These are phyloP conservation scores for Leishmania major DNA, from an alignment of 208 protist species.

Conservation along the genomic window DNA sequence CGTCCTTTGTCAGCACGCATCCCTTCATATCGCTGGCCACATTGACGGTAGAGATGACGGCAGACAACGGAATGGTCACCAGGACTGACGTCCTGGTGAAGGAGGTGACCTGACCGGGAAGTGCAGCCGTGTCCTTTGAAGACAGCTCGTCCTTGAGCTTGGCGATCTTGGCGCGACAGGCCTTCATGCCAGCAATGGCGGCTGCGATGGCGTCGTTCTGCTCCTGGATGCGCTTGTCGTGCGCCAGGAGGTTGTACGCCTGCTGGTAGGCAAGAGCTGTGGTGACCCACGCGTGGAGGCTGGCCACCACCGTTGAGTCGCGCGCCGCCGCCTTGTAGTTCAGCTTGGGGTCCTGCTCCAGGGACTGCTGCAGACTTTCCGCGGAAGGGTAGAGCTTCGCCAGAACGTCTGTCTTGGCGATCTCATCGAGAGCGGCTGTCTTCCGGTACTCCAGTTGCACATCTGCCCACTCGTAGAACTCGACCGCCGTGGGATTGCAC, in stretches of 20 bases:
- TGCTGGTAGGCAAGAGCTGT: conserved; percentile 68
- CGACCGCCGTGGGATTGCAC: conserved; percentile 58
- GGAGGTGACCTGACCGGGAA: conserved; percentile 53
- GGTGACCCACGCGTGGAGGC: conserved; percentile 63
- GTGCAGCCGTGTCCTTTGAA: conserved; percentile 22
- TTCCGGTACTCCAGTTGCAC: conserved; percentile 67
- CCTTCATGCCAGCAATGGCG: conserved; percentile 66
- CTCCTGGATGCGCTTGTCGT: conserved; percentile 62
- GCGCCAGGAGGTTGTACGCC: conserved; percentile 52
- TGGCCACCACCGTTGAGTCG: conserved; percentile 45
- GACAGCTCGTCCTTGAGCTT: conserved; percentile 68
- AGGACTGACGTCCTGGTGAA: conserved; percentile 63
- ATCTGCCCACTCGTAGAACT: conserved; percentile 66
- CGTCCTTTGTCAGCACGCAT: conserved; percentile 62
- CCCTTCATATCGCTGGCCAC: conserved; percentile 36
- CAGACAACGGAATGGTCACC: conserved; percentile 48
- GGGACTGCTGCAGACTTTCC: conserved; percentile 29
- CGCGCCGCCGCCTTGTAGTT: conserved; percentile 41
- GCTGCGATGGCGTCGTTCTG: conserved; percentile 62
- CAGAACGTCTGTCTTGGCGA: conserved; percentile 54
- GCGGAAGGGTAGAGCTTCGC: conserved; percentile 44
- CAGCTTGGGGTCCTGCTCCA: conserved; percentile 42
- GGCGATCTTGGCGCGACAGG: conserved; percentile 57
- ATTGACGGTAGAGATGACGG: conserved; percentile 48
- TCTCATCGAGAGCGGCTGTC: conserved; percentile 30